Conservation (phyloP, 169 alveolate species). For the Plasmodium vivax region DNA sequence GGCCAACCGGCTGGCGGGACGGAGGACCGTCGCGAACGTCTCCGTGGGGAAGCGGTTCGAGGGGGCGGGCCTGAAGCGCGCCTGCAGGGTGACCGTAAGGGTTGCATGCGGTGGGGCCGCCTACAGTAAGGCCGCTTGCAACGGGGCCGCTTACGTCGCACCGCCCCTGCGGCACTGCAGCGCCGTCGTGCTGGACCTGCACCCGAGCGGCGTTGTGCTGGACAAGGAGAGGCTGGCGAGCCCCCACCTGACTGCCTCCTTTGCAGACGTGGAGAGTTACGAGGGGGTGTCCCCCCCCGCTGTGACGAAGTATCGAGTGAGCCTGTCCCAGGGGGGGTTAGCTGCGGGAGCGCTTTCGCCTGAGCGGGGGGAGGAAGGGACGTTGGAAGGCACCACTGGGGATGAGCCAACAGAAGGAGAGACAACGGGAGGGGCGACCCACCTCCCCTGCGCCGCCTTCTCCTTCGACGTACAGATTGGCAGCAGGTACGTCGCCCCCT, state of each 20-base stretch:
- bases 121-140: not conserved
- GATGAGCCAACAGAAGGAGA: not conserved
- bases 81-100: not conserved
- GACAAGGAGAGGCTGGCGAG: conserved; percentile 2
- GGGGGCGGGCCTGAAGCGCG: conserved; percentile 12
- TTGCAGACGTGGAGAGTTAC: conserved; percentile 19
- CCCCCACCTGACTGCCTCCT: not conserved
- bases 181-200: conserved; percentile 1
- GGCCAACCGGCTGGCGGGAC: not conserved
- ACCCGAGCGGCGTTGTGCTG: conserved; percentile 11
- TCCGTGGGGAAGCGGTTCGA: not conserved
- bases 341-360: too few relatives aligned
- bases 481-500: conserved; percentile 24
- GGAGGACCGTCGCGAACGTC: not conserved
- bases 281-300: conserved; percentile 3
- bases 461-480: not conserved
- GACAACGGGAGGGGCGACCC: not conserved
- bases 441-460: not conserved
- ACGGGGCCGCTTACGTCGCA: too few relatives aligned
- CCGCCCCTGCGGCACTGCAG: not conserved
- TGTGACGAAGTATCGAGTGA: not conserved
- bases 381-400: not conserved
- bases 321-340: not conserved
- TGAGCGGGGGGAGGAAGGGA: too few relatives aligned
- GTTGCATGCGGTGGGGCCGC: not conserved